These are phyloP conservation scores for Flaveria linearis DNA, from an alignment of 129 eudicot genomes.

Conservation along the genomic window DNA sequence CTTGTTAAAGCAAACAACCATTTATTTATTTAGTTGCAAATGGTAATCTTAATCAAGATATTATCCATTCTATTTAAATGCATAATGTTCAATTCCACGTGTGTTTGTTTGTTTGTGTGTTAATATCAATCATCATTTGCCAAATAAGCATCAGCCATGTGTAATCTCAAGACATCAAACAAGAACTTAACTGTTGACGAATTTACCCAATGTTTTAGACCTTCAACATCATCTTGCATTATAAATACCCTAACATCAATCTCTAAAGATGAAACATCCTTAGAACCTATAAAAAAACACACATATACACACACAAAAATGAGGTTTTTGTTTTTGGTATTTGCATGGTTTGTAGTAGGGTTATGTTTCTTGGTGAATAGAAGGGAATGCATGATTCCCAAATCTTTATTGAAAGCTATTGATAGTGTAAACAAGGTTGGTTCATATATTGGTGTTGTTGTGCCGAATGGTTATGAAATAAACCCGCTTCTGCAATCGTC, in stretches of 20 bases:
- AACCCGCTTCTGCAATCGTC: slow-evolving; percentile 55
- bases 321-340: slow-evolving; percentile 19
- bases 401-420: slow-evolving; percentile 33
- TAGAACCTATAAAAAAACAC: background rate
- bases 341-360: slow-evolving; percentile 38
- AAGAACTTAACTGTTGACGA: slow-evolving; percentile 13
- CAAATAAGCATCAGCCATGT: slow-evolving; percentile 20
- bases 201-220: slow-evolving; percentile 14
- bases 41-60: slow-evolving; percentile 1
- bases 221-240: background rate
- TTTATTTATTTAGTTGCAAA: no score
- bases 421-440: slow-evolving; percentile 42
- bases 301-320: slow-evolving; percentile 12
- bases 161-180: slow-evolving; percentile 16
- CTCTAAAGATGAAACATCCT: slow-evolving; percentile 8
- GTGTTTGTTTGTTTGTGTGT: slow-evolving; percentile 3
- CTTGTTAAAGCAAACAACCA: no score
- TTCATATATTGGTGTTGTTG: slow-evolving; percentile 52
- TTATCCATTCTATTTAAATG: background rate
- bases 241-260: slow-evolving; percentile 10
- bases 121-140: slow-evolving; percentile 9
- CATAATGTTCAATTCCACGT: background rate
- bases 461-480: slow-evolving; percentile 51
- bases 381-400: slow-evolving; percentile 33
- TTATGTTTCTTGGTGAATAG: slow-evolving; percentile 28